phyloP scores from a whole-genome alignment of 352 stramenopile species.

The Hyphochytrium catenoides region DNA sequence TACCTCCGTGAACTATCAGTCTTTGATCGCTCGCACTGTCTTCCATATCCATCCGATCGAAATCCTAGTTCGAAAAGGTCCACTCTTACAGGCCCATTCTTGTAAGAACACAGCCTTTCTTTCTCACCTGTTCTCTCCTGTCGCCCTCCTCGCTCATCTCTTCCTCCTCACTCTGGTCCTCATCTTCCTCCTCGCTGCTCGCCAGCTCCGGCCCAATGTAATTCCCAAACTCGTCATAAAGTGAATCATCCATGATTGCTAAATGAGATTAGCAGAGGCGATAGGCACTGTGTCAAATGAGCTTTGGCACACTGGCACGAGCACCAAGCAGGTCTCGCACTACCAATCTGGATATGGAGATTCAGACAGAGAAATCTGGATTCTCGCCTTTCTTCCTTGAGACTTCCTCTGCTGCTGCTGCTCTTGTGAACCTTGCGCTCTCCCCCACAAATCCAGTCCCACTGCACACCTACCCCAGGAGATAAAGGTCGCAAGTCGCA shows the following conservation, averaged over 20 bases:
- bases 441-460: no score
- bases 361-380: no score
- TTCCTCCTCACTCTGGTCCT: conserved; percentile 20
- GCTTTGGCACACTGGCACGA: no score
- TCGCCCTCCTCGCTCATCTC: conserved; percentile 10
- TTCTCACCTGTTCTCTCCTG: conserved; percentile 3
- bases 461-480: no score
- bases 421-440: no score
- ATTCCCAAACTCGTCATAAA: conserved; percentile 99
- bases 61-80: conserved; percentile 20
- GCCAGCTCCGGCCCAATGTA: conserved; percentile 95
- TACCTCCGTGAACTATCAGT: neutral
- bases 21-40: conserved; percentile 3
- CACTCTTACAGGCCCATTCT: neutral
- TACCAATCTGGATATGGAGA: no score
- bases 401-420: no score
- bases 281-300: no score
- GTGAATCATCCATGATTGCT: conserved; percentile 69
- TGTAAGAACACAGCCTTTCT: conserved; percentile 6
- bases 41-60: conserved; percentile 1
- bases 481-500: no score
- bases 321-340: no score
- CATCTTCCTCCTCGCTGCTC: conserved; percentile 31
- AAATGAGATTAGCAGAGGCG: no score
- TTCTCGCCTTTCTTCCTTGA: no score